Conservation (phyloP, 1,284 basidiomycete genomes). For the Termitomyces sp. region DNA sequence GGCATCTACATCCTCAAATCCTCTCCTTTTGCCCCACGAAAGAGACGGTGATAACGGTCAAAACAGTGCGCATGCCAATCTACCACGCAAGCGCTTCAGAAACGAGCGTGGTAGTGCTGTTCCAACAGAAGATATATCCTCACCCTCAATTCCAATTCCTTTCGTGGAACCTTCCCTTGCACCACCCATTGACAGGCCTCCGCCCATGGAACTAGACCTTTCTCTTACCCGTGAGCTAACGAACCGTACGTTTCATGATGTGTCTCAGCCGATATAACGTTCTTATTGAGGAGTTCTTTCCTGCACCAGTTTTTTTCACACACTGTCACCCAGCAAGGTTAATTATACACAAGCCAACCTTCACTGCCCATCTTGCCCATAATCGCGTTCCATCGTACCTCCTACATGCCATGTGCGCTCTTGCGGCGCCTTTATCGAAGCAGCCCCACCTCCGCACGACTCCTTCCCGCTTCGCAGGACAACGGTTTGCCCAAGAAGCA, state of each 20-base stretch:
- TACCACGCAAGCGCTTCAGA: constrained; percentile 34
- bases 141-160: constrained; percentile 18
- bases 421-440: constrained; percentile 68
- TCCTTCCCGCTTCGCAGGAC: constrained; percentile 63
- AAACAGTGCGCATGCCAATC: constrained; percentile 13
- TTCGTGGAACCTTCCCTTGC: constrained; percentile 31
- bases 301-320: constrained; percentile 65
- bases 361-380: constrained; percentile 57
- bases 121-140: constrained; percentile 33
- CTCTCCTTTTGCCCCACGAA: constrained; percentile 17
- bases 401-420: constrained; percentile 65
- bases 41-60: constrained; percentile 26
- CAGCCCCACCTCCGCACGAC: constrained; percentile 55
- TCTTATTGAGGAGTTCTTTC: constrained; percentile 14
- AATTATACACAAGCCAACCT: constrained; percentile 72
- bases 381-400: constrained; percentile 64
- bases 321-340: constrained; percentile 71
- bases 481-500: constrained; percentile 63
- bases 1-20: constrained; percentile 24
- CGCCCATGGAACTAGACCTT: constrained; percentile 49
- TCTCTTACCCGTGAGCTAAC: constrained; percentile 67
- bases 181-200: constrained; percentile 32
- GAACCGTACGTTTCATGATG: constrained; percentile 46
- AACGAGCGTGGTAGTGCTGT: constrained; percentile 32
- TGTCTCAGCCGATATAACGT: constrained; percentile 7